phyloP scores from a whole-genome alignment of 2,329 filamentous ascomycete species.

The Ophiostoma ulmi region DNA sequence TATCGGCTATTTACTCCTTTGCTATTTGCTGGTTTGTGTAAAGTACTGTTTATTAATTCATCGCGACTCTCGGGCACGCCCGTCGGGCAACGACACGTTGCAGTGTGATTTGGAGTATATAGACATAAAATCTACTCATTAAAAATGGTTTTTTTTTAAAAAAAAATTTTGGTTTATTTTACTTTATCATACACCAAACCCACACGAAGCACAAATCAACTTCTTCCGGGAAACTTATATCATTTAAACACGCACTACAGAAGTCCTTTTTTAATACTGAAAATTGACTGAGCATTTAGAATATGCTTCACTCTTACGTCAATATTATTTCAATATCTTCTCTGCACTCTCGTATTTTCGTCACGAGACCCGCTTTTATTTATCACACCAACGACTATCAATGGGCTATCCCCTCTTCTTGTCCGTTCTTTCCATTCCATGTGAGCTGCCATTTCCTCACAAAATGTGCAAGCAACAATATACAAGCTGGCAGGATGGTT shows the following conservation, averaged over 20 bases:
- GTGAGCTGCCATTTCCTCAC: no score
- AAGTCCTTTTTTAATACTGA: no score
- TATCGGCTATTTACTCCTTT: not conserved
- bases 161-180: no score
- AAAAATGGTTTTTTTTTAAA: no score
- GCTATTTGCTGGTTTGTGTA: not conserved
- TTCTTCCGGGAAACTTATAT: no score
- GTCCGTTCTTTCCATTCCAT: not conserved
- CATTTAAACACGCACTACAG: no score
- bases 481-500: not conserved
- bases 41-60: not conserved
- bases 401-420: not conserved
- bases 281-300: no score
- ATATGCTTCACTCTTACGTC: not conserved
- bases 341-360: not conserved
- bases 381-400: not conserved
- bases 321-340: not conserved
- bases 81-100: not conserved
- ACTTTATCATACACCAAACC: no score
- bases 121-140: no score
- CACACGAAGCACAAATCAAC: no score
- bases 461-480: not conserved
- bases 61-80: not conserved
- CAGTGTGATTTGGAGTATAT: no score
- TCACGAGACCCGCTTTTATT: not conserved